Evolutionary conservation across 495 filamentous ascomycete genomes (phyloP), one percentile per base, ranked within the genome.

Genomic region (Lasiosphaeriaceae sp.): DNA sequence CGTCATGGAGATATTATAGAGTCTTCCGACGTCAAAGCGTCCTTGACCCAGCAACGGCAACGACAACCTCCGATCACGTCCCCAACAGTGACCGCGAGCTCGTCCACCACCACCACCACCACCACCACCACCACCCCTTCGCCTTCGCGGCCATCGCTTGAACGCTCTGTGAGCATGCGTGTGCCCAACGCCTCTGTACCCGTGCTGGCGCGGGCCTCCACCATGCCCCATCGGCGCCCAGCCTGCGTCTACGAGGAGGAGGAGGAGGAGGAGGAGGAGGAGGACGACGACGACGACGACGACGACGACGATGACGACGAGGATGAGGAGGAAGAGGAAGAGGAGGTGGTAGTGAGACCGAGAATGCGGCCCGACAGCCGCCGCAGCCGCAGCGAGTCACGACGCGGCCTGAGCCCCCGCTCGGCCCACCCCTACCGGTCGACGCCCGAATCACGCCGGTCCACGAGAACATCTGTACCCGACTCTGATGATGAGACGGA

Each of bases 401-500:
- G 66, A 44, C 66, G 66, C 21, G 67, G 73, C 34, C 53, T 60
- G 24, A 78, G 72, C 17, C 71, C 75, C n/a, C 70, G 64, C 12
- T 74, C 74, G 11, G 71, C 66, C 19, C 71, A 67, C 45, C 58
- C 59, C 21, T 71, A 75, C 49, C 69, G 71, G 12, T 77, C 71
- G 11, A 71, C 68, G 43, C 73, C 68, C 23, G 73, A 66, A 16
- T 78, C 72, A 45, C 71, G 63, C 45, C 66, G 65, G 45, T 73
- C 71, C 2, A 67, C 68, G 29, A 68, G 61, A 52, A 70, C 69
- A 47, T 74, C 74, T 2, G 65, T 66, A n/a, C 67, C 64, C 49
- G 71, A 74, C 35, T 68, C 72, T 7, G 74, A 77, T 29, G 54
- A 65, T 56, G 74, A 77, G 26, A 70, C 67, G 22, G 70, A 69